Percentiles rank a stretch among this genome's conserved stretches.
Evolutionary conservation across 129 eudicot species (phyloP).

Genomic region (Mikania micrantha): DNA sequence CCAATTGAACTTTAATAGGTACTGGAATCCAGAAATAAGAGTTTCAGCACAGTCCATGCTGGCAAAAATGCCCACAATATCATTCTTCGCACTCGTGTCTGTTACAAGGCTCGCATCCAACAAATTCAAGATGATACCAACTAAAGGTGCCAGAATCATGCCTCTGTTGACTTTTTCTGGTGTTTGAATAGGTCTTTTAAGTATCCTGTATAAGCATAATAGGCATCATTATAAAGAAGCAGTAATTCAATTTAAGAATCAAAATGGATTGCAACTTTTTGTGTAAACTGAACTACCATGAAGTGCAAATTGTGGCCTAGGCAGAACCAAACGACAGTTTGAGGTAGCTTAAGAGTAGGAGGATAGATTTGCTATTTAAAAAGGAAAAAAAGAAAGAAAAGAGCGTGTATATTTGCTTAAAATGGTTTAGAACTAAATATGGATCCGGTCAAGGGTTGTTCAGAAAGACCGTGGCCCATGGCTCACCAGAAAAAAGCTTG

Average conservation of each 20-base stretch:
- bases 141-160: slow-evolving; percentile 92
- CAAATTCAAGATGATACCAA: slow-evolving; percentile 80
- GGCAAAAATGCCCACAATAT: slow-evolving; percentile 67
- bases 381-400: too few relatives aligned
- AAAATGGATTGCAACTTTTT: background rate
- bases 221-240: background rate
- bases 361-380: too few relatives aligned
- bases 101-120: slow-evolving; percentile 57
- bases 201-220: slow-evolving; percentile 40
- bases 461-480: too few relatives aligned
- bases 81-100: slow-evolving; percentile 40
- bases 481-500: too few relatives aligned
- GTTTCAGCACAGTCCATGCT: slow-evolving; percentile 92
- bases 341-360: too few relatives aligned
- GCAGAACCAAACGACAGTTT: background rate
- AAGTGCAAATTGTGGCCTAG: background rate
- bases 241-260: background rate
- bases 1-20: slow-evolving; percentile 74
- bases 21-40: slow-evolving; percentile 67
- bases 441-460: too few relatives aligned
- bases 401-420: too few relatives aligned
- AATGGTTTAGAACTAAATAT: too few relatives aligned
- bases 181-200: slow-evolving; percentile 71
- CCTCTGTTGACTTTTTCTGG: slow-evolving; percentile 85
- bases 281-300: background rate